Percentiles rank a stretch among this genome's conserved stretches.
phyloP scores from a whole-genome alignment of 2,329 filamentous ascomycete genomes.

The Colletotrichum eremochloae region DNA sequence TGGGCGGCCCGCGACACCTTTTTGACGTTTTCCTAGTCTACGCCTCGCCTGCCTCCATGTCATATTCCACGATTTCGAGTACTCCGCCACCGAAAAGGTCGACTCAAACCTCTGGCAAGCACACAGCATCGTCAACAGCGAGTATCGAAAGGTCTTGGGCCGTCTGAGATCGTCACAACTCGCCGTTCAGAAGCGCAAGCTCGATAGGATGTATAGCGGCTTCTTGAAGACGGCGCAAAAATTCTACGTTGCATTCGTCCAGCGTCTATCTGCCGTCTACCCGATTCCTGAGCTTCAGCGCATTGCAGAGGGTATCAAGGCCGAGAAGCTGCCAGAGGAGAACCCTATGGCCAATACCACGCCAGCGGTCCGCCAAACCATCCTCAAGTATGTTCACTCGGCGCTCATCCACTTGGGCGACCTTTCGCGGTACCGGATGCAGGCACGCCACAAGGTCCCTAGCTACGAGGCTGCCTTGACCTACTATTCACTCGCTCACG shows the following conservation, averaged over 20 bases:
- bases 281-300: slow-evolving; percentile 65
- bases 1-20: background rate
- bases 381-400: slow-evolving; percentile 82
- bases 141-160: slow-evolving; percentile 79
- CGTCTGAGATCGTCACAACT: slow-evolving; percentile 65
- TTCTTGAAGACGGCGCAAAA: slow-evolving; percentile 90
- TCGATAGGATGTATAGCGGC: slow-evolving; percentile 83
- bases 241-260: slow-evolving; percentile 90
- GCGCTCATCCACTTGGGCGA: slow-evolving; percentile 91
- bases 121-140: slow-evolving; percentile 82
- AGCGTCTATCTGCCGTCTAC: slow-evolving; percentile 76
- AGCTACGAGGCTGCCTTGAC: slow-evolving; percentile 85
- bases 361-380: slow-evolving; percentile 65
- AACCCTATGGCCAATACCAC: slow-evolving; percentile 60
- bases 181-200: slow-evolving; percentile 77
- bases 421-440: slow-evolving; percentile 85
- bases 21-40: slow-evolving; percentile 62
- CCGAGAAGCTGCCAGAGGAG: slow-evolving; percentile 57
- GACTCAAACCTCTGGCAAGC: slow-evolving; percentile 83
- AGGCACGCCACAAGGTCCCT: slow-evolving; percentile 77
- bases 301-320: slow-evolving; percentile 58
- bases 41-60: slow-evolving; percentile 79
- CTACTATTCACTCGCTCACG: slow-evolving; percentile 86
- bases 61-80: slow-evolving; percentile 79
- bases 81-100: slow-evolving; percentile 72